These are phyloP conservation scores for Candida nemodendra DNA, from an alignment of 805 yeast species.

Conservation along the genomic window DNA sequence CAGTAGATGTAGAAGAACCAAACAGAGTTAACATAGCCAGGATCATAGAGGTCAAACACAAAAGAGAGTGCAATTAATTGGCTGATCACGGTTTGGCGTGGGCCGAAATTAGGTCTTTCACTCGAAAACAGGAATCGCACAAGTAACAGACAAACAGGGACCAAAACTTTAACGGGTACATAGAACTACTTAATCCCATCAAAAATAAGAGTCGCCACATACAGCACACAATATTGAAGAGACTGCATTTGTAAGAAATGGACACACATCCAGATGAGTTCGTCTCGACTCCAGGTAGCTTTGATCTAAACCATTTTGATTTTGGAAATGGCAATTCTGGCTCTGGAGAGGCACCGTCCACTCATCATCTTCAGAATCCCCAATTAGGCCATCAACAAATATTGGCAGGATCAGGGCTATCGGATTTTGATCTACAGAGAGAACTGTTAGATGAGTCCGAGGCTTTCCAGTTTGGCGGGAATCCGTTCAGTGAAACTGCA, in stretches of 20 bases:
- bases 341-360: not conserved
- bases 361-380: too few relatives aligned
- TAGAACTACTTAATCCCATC: slow-evolving; percentile 1
- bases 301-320: slow-evolving; percentile 8
- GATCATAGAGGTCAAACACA: too few relatives aligned
- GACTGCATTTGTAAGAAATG: slow-evolving; percentile 4
- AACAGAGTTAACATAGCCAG: too few relatives aligned
- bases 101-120: too few relatives aligned
- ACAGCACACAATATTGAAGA: too few relatives aligned
- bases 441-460: slow-evolving; percentile 8
- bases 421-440: slow-evolving; percentile 4
- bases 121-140: too few relatives aligned
- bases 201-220: too few relatives aligned
- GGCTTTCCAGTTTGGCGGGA: slow-evolving; percentile 5
- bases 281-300: slow-evolving; percentile 9
- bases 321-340: slow-evolving; percentile 1
- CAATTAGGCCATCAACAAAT: slow-evolving; percentile 1
- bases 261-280: slow-evolving; percentile 11
- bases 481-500: not conserved
- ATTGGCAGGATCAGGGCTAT: slow-evolving; percentile 1
- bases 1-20: too few relatives aligned
- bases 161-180: too few relatives aligned
- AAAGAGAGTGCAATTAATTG: too few relatives aligned
- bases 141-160: too few relatives aligned
- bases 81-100: too few relatives aligned